Percentiles rank a stretch among this genome's conserved stretches.
Conservation (phyloP, 2,329 filamentous ascomycete species). For the Zelopaecilomyces penicillatus region DNA sequence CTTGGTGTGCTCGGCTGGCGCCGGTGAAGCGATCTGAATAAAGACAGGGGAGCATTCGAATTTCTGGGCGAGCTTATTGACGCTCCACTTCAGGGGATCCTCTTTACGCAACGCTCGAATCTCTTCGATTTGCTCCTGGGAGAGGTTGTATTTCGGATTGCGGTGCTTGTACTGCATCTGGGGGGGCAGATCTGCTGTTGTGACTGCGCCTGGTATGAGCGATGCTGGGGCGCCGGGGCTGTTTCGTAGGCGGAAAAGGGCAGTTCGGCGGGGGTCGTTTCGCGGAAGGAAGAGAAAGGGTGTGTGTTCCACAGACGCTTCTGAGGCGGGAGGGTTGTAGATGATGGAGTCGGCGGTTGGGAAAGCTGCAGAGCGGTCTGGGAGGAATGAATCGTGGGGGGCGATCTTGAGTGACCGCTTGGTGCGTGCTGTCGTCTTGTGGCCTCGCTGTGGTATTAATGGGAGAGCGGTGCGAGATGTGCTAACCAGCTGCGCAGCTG, state of each 20-base stretch:
- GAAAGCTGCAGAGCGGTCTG: conserved; percentile 23
- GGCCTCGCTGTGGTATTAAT: conserved; percentile 27
- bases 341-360: conserved; percentile 35
- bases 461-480: conserved; percentile 17
- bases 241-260: conserved; percentile 35
- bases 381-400: conserved; percentile 53
- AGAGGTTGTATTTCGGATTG: conserved; percentile 42
- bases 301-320: conserved; percentile 53
- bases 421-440: conserved; percentile 46
- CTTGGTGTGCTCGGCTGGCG: conserved; percentile 38
- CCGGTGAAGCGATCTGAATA: conserved; percentile 48
- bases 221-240: conserved; percentile 17
- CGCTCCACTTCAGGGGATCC: conserved; percentile 49
- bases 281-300: conserved; percentile 57
- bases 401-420: conserved; percentile 51
- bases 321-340: conserved; percentile 49
- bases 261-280: conserved; percentile 43
- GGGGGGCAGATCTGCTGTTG: conserved; percentile 24
- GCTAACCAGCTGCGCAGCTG: conserved; percentile 24
- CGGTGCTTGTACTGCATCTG: conserved; percentile 26
- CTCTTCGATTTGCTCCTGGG: conserved; percentile 47
- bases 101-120: conserved; percentile 46
- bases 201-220: conserved; percentile 6
- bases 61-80: conserved; percentile 42
- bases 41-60: conserved; percentile 50